Conservation (phyloP, 2,329 filamentous ascomycete species). For the Ascochyta rabiei region DNA sequence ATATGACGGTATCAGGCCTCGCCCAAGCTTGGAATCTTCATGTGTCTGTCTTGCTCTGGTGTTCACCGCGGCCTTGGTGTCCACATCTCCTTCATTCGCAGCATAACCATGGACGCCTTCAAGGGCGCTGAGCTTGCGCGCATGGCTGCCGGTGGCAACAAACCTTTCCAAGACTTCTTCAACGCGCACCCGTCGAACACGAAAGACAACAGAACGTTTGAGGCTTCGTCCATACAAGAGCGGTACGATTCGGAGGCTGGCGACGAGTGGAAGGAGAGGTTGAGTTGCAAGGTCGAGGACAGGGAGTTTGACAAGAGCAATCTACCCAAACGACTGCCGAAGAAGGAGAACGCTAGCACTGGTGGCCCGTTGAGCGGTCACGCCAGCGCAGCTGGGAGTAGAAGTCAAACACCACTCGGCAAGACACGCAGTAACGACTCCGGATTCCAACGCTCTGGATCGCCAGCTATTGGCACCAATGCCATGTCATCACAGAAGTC, state of each 20-base stretch:
- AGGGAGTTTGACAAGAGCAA: conserved; percentile 77
- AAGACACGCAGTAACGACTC: conserved; percentile 43
- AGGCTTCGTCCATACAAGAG: conserved; percentile 87
- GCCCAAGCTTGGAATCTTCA: conserved; percentile 98
- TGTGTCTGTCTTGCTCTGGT: conserved; percentile 94
- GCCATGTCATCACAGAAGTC: conserved; percentile 56
- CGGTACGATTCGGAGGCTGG: conserved; percentile 88
- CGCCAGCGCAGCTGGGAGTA: conserved; percentile 44
- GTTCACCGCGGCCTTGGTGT: conserved; percentile 94
- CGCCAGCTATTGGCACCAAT: conserved; percentile 48
- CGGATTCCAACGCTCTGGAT: conserved; percentile 41
- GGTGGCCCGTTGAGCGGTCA: conserved; percentile 41
- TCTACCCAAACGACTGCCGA: conserved; percentile 59
- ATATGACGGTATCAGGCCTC: conserved; percentile 60
- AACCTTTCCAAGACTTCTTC: conserved; percentile 86
- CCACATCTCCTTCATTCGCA: conserved; percentile 97
- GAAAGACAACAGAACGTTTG: conserved; percentile 65
- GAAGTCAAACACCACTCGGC: conserved; percentile 48
- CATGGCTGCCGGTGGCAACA: conserved; percentile 92
- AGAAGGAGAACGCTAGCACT: conserved; percentile 38
- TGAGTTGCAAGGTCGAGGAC: conserved; percentile 87
- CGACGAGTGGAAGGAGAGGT: conserved; percentile 92
- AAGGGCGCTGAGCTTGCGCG: conserved; percentile 90
- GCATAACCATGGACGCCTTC: conserved; percentile 98
- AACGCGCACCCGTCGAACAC: conserved; percentile 60